These are phyloP conservation scores for Aspergillus ochraceoroseus DNA, from an alignment of 2,329 filamentous ascomycete species.

Conservation along the genomic window DNA sequence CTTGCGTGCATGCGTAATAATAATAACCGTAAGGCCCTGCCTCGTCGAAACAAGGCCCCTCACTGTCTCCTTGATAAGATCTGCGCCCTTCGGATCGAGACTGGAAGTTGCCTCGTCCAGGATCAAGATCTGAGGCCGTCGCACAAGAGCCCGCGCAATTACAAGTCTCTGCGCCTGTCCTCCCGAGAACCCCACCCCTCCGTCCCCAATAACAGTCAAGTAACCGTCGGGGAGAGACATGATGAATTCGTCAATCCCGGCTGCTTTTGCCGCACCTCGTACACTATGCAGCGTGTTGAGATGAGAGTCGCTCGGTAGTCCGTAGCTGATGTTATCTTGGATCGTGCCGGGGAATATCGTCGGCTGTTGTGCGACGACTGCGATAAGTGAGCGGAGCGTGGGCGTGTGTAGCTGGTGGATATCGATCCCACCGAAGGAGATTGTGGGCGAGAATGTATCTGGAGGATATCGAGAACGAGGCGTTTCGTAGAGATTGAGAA, in stretches of 20 bases:
- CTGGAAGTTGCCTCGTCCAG: slow-evolving; percentile 84
- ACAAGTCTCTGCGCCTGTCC: slow-evolving; percentile 78
- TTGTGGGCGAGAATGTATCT: slow-evolving; percentile 35
- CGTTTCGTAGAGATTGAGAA: slow-evolving; percentile 64
- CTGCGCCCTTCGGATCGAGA: slow-evolving; percentile 65
- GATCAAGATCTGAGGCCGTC: slow-evolving; percentile 66
- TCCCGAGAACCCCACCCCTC: slow-evolving; percentile 67
- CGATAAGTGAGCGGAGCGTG: slow-evolving; percentile 56
- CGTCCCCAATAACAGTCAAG: slow-evolving; percentile 69
- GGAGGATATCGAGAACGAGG: slow-evolving; percentile 22
- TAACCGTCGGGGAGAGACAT: slow-evolving; percentile 65
- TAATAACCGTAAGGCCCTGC: slow-evolving; percentile 61
- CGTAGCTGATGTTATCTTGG: slow-evolving; percentile 64
- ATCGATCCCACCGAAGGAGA: slow-evolving; percentile 52
- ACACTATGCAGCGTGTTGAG: slow-evolving; percentile 48
- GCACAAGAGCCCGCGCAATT: slow-evolving; percentile 72
- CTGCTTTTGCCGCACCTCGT: slow-evolving; percentile 53
- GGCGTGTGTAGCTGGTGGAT: slow-evolving; percentile 57
- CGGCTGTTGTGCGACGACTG: slow-evolving; percentile 59
- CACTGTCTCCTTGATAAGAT: slow-evolving; percentile 60
- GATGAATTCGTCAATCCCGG: slow-evolving; percentile 70
- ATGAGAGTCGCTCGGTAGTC: slow-evolving; percentile 55
- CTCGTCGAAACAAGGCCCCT: slow-evolving; percentile 45
- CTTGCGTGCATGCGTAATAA: slow-evolving; percentile 74
- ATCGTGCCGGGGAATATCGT: slow-evolving; percentile 53